phyloP scores from a whole-genome alignment of 164 flowering plant species.

The Warburgia ugandensis region DNA sequence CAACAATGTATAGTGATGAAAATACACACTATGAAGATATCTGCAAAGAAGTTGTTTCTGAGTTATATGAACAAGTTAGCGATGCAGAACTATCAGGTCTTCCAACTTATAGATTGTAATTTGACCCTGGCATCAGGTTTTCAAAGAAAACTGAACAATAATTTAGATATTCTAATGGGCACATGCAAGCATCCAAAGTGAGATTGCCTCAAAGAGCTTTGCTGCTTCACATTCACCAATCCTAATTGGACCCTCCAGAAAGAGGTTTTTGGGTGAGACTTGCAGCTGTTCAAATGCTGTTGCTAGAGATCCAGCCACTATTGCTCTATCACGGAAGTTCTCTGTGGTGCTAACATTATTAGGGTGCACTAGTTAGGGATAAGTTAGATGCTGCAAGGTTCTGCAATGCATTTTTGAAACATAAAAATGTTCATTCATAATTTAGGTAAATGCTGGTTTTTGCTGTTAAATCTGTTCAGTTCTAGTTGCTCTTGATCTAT shows the following conservation, averaged over 20 bases:
- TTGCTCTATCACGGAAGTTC: slow-evolving; percentile 62
- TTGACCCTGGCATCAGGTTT: slow-evolving; percentile 92
- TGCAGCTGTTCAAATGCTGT: slow-evolving; percentile 46
- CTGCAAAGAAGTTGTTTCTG: slow-evolving; percentile 58
- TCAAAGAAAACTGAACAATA: slow-evolving; percentile 76
- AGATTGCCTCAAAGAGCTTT: slow-evolving; percentile 55
- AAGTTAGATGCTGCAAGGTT: slow-evolving; percentile 68
- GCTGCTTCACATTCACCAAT: slow-evolving; percentile 70
- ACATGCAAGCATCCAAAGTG: slow-evolving; percentile 39
- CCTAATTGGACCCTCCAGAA: slow-evolving; percentile 84
- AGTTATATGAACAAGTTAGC: slow-evolving; percentile 36
- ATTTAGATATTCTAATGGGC: slow-evolving; percentile 62
- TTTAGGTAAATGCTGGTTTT: no score
- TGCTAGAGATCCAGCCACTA: slow-evolving; percentile 75
- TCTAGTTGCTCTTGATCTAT: no score
- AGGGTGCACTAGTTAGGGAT: slow-evolving; percentile 86
- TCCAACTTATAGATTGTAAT: slow-evolving; percentile 83
- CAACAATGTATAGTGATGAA: slow-evolving; percentile 68
- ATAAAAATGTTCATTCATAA: no score
- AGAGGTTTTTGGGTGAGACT: slow-evolving; percentile 75
- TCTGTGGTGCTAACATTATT: slow-evolving; percentile 83
- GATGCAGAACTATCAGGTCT: slow-evolving; percentile 75
- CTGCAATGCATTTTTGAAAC: slow-evolving; percentile 60
- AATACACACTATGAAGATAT: slow-evolving; percentile 66
- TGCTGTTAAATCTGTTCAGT: no score